These are phyloP conservation scores for Terana coerulea DNA, from an alignment of 768 basidiomycete species.

Conservation along the genomic window DNA sequence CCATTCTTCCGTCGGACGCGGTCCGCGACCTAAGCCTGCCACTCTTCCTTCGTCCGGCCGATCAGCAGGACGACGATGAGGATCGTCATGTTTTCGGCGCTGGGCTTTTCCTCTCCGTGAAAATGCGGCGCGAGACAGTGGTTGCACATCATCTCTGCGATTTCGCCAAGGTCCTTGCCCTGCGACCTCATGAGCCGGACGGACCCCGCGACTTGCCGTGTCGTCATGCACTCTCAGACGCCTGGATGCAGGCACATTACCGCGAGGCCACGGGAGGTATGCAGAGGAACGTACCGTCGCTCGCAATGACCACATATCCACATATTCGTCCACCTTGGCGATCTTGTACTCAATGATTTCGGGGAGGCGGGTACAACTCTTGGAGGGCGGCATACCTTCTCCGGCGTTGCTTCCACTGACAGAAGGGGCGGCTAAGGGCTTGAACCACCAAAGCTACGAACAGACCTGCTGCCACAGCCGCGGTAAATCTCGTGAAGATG, in stretches of 20 bases:
- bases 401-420: no score
- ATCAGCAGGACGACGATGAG: slow-evolving; percentile 85
- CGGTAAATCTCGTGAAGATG: no score
- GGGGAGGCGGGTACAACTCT: slow-evolving; percentile 92
- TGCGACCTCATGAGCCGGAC: slow-evolving; percentile 78
- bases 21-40: slow-evolving; percentile 86
- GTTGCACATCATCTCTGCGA: slow-evolving; percentile 86
- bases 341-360: slow-evolving; percentile 82
- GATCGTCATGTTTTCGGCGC: slow-evolving; percentile 99
- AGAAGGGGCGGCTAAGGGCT: no score
- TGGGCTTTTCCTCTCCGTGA: slow-evolving; percentile 85
- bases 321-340: slow-evolving; percentile 90
- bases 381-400: no score
- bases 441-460: no score
- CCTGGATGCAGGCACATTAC: slow-evolving; percentile 46
- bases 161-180: slow-evolving; percentile 71
- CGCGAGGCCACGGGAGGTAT: slow-evolving; percentile 4
- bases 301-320: slow-evolving; percentile 90
- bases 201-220: slow-evolving; percentile 90
- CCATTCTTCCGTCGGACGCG: slow-evolving; percentile 76
- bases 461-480: no score
- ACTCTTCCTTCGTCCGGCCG: slow-evolving; percentile 86
- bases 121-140: slow-evolving; percentile 93
- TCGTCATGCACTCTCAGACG: slow-evolving; percentile 96
- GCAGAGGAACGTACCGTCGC: slow-evolving; percentile 74